Evolutionary conservation across 2,329 filamentous ascomycete genomes (phyloP), one percentile per base, ranked within the genome.

Genomic region (Xylaria polymorpha): DNA sequence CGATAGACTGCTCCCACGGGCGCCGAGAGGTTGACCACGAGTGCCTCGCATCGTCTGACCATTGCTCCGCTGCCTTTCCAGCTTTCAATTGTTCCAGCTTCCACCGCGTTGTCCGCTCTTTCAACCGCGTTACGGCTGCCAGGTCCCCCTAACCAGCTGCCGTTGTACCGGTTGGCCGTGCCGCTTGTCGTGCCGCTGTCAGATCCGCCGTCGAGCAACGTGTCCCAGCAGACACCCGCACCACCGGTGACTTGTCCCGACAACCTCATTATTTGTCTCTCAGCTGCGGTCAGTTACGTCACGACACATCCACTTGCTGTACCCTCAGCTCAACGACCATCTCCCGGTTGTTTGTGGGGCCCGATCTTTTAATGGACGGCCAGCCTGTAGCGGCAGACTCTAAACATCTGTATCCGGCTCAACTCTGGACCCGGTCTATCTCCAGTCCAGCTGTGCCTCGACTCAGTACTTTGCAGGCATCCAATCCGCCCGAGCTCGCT

Each of bases 341-440:
- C 37, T 71, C 68, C 70, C 70, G 70, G 73, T 75, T 74, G 65
- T 73, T 74, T 71, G 74, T 71, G 69, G 73, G 74, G 74, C 71
- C 74, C 74, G 71, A 75, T 78, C 75, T 78, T 68, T 85, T 84
- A 81, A 86, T 86, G 84, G 84, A 86, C 81, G 81, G 82, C 79
- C 83, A 81, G 81, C 81, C 83, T 76, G 80, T 82, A 72, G 80
- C 83, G 78, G 81, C 83, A 79, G 83, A 85, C 79, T 78, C 82
- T 68, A 82, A 83, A 75, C 83, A 85, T 83, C 79, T 76, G 77
- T 85, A 85, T 75, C 81, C 80, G 70, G 75, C 80, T 71, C 77
- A 81, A 75, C 78, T 81, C 72, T 85, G 82, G 82, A 75, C 80
- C 74, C 78, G 74, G 72, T 80, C 74, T 59, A 79, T 79, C 29